phyloP scores from a whole-genome alignment of 306 rosid species.

The Begonia fuchsioides region DNA sequence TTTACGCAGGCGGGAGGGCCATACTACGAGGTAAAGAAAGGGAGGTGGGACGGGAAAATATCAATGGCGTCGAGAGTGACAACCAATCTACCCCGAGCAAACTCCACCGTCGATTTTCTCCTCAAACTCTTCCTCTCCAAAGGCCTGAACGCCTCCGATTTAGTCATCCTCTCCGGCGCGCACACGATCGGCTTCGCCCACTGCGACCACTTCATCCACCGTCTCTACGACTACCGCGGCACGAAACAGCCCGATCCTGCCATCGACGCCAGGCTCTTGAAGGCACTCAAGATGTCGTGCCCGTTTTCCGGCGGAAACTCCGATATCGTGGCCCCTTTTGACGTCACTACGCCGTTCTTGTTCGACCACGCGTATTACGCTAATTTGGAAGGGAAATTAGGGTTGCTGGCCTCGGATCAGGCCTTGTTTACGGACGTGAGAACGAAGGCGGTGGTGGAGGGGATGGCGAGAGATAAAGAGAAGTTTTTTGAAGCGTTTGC shows the following conservation, averaged over 20 bases:
- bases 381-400: conserved; percentile 50
- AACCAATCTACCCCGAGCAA: conserved; percentile 60
- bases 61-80: conserved; percentile 71
- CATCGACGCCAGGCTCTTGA: conserved; percentile 40
- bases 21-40: conserved; percentile 66
- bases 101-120: conserved; percentile 57
- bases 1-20: conserved; percentile 71
- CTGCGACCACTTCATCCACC: conserved; percentile 41
- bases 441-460: conserved; percentile 41
- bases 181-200: conserved; percentile 85
- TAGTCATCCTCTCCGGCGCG: conserved; percentile 83
- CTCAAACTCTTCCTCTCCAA: conserved; percentile 66
- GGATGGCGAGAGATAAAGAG: conserved; percentile 48
- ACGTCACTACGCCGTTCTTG: conserved; percentile 63
- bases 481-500: conserved; percentile 66
- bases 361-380: conserved; percentile 80
- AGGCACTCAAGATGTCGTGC: conserved; percentile 63
- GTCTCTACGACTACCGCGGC: conserved; percentile 36
- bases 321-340: conserved; percentile 68
- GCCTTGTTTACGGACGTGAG: conserved; percentile 49
- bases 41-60: conserved; percentile 85
- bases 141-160: conserved; percentile 48
- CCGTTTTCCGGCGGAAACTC: conserved; percentile 55
- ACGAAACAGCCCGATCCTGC: conserved; percentile 49
- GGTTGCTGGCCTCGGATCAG: conserved; percentile 69